Conservation (phyloP, 805 yeast species). For the Lachancea thermotolerans region DNA sequence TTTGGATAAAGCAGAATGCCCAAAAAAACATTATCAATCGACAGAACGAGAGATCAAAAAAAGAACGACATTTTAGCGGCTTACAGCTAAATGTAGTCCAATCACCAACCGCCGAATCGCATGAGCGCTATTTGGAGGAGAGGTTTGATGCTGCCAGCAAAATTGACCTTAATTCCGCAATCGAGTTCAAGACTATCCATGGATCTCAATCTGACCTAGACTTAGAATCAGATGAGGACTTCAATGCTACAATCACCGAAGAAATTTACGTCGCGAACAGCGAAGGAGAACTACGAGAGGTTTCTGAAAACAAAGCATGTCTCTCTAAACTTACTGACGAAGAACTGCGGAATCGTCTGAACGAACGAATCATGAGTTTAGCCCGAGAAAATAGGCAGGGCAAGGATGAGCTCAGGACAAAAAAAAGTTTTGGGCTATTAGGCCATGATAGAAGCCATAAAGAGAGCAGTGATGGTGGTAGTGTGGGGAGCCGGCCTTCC, state of each 20-base stretch:
- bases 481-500: conserved; percentile 18
- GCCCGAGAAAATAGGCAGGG: conserved; percentile 28
- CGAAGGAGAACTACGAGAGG: background rate
- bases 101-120: conserved; percentile 8
- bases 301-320: conserved; percentile 5
- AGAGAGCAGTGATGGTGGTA: background rate
- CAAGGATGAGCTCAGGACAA: conserved; percentile 23
- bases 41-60: background rate
- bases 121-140: background rate
- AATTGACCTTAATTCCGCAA: conserved; percentile 3
- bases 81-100: conserved; percentile 20
- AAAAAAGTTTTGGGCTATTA: conserved; percentile 28
- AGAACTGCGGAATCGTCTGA: conserved; percentile 23
- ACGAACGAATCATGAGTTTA: conserved; percentile 23
- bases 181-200: conserved; percentile 14
- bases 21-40: background rate
- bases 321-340: conserved; percentile 21
- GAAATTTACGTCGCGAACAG: conserved; percentile 1
- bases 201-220: conserved; percentile 11
- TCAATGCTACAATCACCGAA: conserved; percentile 3
- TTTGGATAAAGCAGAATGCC: conserved; percentile 2
- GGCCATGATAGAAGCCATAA: conserved; percentile 8
- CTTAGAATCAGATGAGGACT: conserved; percentile 8
- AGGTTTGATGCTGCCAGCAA: background rate
- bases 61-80: conserved; percentile 10